phyloP scores from a whole-genome alignment of 768 basidiomycete genomes.

The Boletus coccyginus region DNA sequence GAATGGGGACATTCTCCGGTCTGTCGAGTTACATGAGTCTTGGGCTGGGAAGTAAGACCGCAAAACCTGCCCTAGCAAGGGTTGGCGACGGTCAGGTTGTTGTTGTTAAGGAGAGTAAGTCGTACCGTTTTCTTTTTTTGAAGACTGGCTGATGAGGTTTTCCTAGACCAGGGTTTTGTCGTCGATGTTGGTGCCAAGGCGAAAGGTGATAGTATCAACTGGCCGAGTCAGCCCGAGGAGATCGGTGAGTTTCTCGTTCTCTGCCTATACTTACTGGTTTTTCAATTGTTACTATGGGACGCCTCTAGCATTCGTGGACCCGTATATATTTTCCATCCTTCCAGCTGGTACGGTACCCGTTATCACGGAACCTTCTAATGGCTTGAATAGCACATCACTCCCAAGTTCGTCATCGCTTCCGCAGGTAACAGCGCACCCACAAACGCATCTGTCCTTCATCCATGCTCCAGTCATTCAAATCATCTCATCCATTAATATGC shows the following conservation, averaged over 20 bases:
- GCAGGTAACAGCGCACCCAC: constrained; percentile 24
- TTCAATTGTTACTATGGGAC: constrained; percentile 53
- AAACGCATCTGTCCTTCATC: constrained; percentile 36
- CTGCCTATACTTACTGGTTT: constrained; percentile 51
- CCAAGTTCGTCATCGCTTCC: constrained; percentile 11
- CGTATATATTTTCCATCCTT: constrained; percentile 74
- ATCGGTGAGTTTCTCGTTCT: constrained; percentile 43
- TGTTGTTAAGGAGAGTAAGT: constrained; percentile 77
- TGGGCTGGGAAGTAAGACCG: constrained; percentile 67
- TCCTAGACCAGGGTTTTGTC: constrained; percentile 64
- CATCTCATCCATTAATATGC: constrained; percentile 65
- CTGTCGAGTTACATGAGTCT: constrained; percentile 85
- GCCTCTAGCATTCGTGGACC: constrained; percentile 61
- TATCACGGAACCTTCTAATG: constrained; percentile 19
- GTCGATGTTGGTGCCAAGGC: constrained; percentile 61
- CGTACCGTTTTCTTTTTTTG: not conserved
- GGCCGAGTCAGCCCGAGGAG: constrained; percentile 83
- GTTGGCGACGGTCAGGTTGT: constrained; percentile 62
- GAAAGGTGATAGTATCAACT: constrained; percentile 52
- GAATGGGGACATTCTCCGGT: constrained; percentile 70
- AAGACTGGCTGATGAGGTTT: not conserved
- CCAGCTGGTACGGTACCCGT: constrained; percentile 60
- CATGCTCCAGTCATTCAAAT: constrained; percentile 66
- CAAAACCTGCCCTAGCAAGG: constrained; percentile 57
- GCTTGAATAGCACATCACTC: constrained; percentile 15